Percentiles rank a stretch among this genome's conserved stretches.
These are phyloP conservation scores for Kluyveromyces dobzhanskii DNA, from an alignment of 805 yeast species.

Conservation along the genomic window DNA sequence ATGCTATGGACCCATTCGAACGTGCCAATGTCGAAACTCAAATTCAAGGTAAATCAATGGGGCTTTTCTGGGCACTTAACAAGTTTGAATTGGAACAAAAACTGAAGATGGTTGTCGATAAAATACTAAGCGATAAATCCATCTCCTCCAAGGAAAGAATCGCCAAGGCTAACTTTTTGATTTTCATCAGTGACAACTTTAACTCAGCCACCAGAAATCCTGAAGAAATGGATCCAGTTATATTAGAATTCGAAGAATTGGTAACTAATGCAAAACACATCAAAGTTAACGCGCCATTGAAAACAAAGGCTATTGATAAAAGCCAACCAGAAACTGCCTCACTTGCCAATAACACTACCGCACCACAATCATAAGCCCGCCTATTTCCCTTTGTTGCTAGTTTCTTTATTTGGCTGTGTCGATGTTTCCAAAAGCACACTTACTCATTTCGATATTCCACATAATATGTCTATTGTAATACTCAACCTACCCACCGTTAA, in stretches of 20 bases:
- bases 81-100: conserved; percentile 76
- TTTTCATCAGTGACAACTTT: conserved; percentile 65
- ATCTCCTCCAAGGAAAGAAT: conserved; percentile 54
- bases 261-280: conserved; percentile 39
- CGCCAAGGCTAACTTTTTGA: conserved; percentile 72
- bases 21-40: conserved; percentile 72
- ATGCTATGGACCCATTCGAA: conserved; percentile 47
- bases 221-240: conserved; percentile 89
- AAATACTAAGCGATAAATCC: conserved; percentile 59
- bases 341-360: no score
- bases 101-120: conserved; percentile 75
- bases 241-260: conserved; percentile 74
- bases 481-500: no score
- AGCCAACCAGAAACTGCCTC: no score
- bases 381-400: no score
- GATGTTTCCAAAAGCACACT: neutral
- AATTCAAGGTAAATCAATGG: conserved; percentile 81
- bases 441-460: no score
- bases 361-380: no score
- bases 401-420: no score
- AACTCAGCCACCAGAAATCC: conserved; percentile 58
- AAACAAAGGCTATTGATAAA: neutral
- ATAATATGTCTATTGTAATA: no score
- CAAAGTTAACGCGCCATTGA: conserved; percentile 3
- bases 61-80: conserved; percentile 94